These are phyloP conservation scores for Pythium volutum DNA, from an alignment of 352 stramenopile species.

Conservation along the genomic window DNA sequence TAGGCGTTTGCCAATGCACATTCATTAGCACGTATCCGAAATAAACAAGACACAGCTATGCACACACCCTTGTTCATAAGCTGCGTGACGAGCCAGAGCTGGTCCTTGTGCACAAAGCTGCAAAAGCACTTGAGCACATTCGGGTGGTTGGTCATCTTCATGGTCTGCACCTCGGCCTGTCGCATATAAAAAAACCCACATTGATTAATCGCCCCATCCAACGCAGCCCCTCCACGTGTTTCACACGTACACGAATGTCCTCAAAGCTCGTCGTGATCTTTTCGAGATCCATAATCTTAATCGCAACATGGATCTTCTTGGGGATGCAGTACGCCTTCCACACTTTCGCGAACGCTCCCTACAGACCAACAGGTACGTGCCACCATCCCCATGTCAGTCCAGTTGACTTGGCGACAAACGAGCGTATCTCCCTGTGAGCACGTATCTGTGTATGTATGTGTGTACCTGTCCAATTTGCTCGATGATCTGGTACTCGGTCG, in stretches of 20 bases:
- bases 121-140: conserved; percentile 98
- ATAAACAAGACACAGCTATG: neutral
- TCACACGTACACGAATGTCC: conserved; percentile 71
- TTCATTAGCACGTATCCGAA: conserved; percentile 4
- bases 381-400: neutral
- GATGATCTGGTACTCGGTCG: conserved; percentile 86
- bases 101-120: conserved; percentile 96
- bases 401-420: neutral
- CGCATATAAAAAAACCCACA: too few relatives aligned
- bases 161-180: conserved; percentile 96
- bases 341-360: conserved; percentile 98
- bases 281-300: conserved; percentile 99
- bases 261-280: conserved; percentile 96
- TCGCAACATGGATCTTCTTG: conserved; percentile 90
- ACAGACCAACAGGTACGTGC: neutral
- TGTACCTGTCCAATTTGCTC: conserved; percentile 85
- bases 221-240: neutral
- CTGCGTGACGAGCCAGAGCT: conserved; percentile 98
- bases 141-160: conserved; percentile 97
- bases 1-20: conserved; percentile 5
- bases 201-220: conserved; percentile 15
- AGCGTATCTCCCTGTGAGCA: too few relatives aligned
- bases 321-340: conserved; percentile 93
- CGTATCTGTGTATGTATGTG: neutral
- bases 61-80: conserved; percentile 96